Evolutionary conservation across 2,329 filamentous ascomycete species (phyloP), one percentile per base, ranked within the genome.

Genomic region (Aspergillus aculeatus): DNA sequence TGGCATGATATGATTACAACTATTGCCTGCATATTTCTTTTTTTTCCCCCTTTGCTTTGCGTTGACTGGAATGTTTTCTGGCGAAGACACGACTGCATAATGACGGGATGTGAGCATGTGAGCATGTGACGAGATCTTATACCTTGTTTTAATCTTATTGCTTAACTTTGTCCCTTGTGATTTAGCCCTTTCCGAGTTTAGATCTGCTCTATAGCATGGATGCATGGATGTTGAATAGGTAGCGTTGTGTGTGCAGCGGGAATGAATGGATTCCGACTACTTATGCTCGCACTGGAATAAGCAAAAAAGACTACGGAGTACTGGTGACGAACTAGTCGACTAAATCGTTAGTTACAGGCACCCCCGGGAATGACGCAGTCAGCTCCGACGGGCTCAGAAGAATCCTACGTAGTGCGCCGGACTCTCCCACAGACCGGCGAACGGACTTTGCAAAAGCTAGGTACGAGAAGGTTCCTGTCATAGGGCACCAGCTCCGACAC

Each of bases 91-190:
- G 51, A 53, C 32, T 51, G 50, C 51, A 61, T 52, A 48, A 52
- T 44, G 50, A 52, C 50, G 32, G 50, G 38, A 19, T 44, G 31
- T 52, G 50, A 52, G 12, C 54, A 19, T 44, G 31, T 52, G 50
- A 52, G 12, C 54, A 53, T 57, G 47, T 60, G 48, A 60, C 58
- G 51, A 50, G 47, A 29, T 29, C 26, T 49, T 56, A 41, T 56
- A 56, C 48, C 50, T 32, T 47, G 35, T 7, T 31, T 49, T 38
- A 23, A 49, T 47, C 21, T 48, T 47, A 29, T 10, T 29, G 26
- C 26, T 29, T 9, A 9, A 29, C 26, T 49, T 23, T 24, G 35
- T 60, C 50, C 38, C 24, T 50, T 29, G 21, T 26, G 48, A 16
- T n/a, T 29, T 53, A 24, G 35, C 41, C 12, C 14, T 19, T 6